Percentiles rank a stretch among this genome's conserved stretches.
Evolutionary conservation across 176 grass and related monocot species (phyloP).

Genomic region (Tillandsia leiboldiana): DNA sequence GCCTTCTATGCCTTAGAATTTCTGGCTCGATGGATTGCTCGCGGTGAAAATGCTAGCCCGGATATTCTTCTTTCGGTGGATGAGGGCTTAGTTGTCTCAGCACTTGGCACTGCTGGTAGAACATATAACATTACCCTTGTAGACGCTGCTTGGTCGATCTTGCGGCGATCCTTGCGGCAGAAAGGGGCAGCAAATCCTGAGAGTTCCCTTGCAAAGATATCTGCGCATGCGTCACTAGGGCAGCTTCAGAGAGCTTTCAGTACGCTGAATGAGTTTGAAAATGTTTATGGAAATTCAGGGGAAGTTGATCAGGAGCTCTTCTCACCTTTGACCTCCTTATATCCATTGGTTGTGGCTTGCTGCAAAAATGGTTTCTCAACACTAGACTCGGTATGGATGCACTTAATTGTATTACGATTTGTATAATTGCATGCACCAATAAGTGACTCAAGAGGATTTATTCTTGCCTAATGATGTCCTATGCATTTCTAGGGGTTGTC

Average conservation of each 20-base stretch:
- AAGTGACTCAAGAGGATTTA: neutral
- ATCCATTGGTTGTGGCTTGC: slow-evolving; percentile 80
- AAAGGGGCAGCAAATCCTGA: slow-evolving; percentile 73
- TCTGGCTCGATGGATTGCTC: slow-evolving; percentile 75
- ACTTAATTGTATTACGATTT: neutral
- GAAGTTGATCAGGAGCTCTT: slow-evolving; percentile 69
- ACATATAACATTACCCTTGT: slow-evolving; percentile 51
- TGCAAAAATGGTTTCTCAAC: slow-evolving; percentile 72
- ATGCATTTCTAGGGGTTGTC: neutral
- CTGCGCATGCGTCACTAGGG: slow-evolving; percentile 74
- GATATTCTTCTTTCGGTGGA: slow-evolving; percentile 54
- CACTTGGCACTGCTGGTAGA: slow-evolving; percentile 57
- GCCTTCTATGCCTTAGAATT: slow-evolving; percentile 59
- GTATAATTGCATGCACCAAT: neutral
- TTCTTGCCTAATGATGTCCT: neutral
- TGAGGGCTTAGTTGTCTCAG: slow-evolving; percentile 77
- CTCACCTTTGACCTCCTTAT: slow-evolving; percentile 84
- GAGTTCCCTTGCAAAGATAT: slow-evolving; percentile 85
- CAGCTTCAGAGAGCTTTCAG: slow-evolving; percentile 78
- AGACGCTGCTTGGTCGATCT: slow-evolving; percentile 70
- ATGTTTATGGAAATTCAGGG: slow-evolving; percentile 54
- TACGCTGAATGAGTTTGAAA: slow-evolving; percentile 78
- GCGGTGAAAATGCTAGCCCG: slow-evolving; percentile 47
- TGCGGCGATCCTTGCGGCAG: slow-evolving; percentile 54
- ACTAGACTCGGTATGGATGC: slow-evolving; percentile 61